Percentiles rank a stretch among this genome's conserved stretches.
Conservation (phyloP, 2,329 filamentous ascomycete genomes). For the Microdochium bolleyi region DNA sequence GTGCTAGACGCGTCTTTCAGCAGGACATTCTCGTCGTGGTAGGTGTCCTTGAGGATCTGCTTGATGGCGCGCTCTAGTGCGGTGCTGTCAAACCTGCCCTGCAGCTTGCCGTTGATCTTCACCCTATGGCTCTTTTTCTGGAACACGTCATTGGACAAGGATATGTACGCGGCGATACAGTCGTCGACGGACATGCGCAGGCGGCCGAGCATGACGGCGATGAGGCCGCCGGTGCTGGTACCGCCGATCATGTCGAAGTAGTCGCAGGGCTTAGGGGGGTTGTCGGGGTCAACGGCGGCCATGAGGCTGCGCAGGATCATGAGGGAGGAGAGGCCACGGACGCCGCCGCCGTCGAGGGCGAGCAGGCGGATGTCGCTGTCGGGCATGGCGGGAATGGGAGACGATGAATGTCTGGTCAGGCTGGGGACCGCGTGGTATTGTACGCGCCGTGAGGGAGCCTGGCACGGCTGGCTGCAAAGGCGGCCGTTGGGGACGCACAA, state of each 20-base stretch:
- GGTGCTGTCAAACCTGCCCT: constrained; percentile 10
- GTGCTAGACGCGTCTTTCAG: constrained; percentile 8
- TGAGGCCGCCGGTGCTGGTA: constrained; percentile 24
- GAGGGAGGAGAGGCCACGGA: constrained; percentile 24
- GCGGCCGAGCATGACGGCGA: constrained; percentile 34
- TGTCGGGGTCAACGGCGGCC: constrained; percentile 12
- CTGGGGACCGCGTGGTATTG: neutral
- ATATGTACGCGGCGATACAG: constrained; percentile 27
- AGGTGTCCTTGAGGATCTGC: constrained; percentile 6
- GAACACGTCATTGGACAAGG: constrained; percentile 8
- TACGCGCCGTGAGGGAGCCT: neutral
- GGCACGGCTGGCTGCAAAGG: neutral
- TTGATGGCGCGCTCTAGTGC: constrained; percentile 10
- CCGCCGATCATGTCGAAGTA: constrained; percentile 30
- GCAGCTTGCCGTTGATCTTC: constrained; percentile 8
- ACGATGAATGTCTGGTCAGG: neutral
- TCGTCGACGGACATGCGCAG: constrained; percentile 29
- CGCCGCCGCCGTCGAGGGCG: constrained; percentile 22
- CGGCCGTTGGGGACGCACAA: neutral
- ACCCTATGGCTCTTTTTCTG: constrained; percentile 10
- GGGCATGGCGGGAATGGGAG: neutral
- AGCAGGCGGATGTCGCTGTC: constrained; percentile 12
- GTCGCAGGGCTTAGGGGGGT: constrained; percentile 21
- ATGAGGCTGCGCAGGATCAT: constrained; percentile 23
- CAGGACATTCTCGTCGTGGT: constrained; percentile 8